Base-by-base conservation (phyloP, 768 basidiomycete species). In the Paxillus involutus region DNA sequence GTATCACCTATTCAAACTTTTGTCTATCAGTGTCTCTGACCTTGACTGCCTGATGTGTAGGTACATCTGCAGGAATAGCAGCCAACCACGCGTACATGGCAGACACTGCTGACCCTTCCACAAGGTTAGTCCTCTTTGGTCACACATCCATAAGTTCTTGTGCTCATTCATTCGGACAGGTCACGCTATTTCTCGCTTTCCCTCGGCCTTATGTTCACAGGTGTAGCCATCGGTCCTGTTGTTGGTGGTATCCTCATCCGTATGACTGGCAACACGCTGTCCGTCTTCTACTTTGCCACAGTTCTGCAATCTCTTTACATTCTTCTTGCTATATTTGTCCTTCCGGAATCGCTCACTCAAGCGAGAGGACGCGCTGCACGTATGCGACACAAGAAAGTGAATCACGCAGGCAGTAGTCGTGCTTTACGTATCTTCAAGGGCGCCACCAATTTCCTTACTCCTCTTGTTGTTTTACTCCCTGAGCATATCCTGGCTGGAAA, bases 341-440 rank as follows among this genome's bases (percentile, higher is more conserved):
- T 95, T 45, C 94, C 94, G 0, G 93, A 97, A 69, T 91, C 91
- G 0, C 76, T 94, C 1, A 80, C 86, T 10, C 63, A 68, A 35
- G 72, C 67, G 0, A 73, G 81, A 48, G 83, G 79, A 51, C 57
- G 59, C 52, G 51, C 61, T 40, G 62, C 66, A 55, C 39, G 57
- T 50, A 37, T 57, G 48, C 63, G 63, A 4, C 17, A 41, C 26
- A 50, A 32, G 49, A 46, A 52, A 40, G 26, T 46, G 26, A 52
- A 33, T 9, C 35, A 44, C 6, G 37, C 44, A 4, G 35, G 57
- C 6, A 33, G 41, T 12, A 21, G 46, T 30, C 45, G 19, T 36
- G 26, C 26, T 47, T 17, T 47, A 13, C 24, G 30, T 30, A 11
- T 69, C 2, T 68, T 79, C 16, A 77, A 75, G 62, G 70, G 74